Evolutionary conservation across 371 early-diverging fungal species (phyloP).

Genomic region (Massospora cicadina): DNA sequence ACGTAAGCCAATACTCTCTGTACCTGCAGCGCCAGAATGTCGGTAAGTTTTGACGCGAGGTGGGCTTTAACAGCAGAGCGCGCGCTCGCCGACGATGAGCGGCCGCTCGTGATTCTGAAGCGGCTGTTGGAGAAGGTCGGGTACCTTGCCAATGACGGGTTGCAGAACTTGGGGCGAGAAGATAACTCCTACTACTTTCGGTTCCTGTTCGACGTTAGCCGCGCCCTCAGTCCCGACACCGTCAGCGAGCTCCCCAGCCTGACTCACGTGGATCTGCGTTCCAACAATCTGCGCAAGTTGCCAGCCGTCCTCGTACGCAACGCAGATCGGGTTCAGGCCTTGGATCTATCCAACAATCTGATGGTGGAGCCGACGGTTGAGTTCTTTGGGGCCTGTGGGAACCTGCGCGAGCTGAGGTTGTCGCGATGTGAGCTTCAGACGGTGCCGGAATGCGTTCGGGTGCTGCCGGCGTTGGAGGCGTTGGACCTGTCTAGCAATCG

Average conservation of each 20-base stretch:
- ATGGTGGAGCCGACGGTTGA: slow-evolving; percentile 48
- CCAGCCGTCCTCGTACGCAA: slow-evolving; percentile 20
- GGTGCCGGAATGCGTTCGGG: slow-evolving; percentile 37
- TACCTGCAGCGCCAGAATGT: slow-evolving; percentile 34
- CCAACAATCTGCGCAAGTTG: slow-evolving; percentile 41
- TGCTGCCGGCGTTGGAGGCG: slow-evolving; percentile 31
- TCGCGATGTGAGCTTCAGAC: slow-evolving; percentile 41
- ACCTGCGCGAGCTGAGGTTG: slow-evolving; percentile 41
- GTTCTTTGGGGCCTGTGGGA: slow-evolving; percentile 47
- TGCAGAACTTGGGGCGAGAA: slow-evolving; percentile 59
- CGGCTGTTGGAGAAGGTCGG: slow-evolving; percentile 51
- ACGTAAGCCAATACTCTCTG: slow-evolving; percentile 48
- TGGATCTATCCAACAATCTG: slow-evolving; percentile 55
- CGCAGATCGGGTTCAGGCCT: slow-evolving; percentile 21
- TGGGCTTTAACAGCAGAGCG: slow-evolving; percentile 28
- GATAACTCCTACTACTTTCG: slow-evolving; percentile 69
- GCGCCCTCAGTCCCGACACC: background rate
- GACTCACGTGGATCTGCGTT: slow-evolving; percentile 36
- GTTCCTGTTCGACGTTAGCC: slow-evolving; percentile 41
- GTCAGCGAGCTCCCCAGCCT: background rate
- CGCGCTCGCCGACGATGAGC: slow-evolving; percentile 37
- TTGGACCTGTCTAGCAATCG: slow-evolving; percentile 64
- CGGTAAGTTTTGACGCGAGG: background rate
- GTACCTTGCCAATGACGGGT: slow-evolving; percentile 52
- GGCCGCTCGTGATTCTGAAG: slow-evolving; percentile 50